A percentile compares a stretch with the other conserved stretches of the same genome.
Conservation (phyloP, 148 eudicot genomes). For the Persicaria maculosa region DNA sequence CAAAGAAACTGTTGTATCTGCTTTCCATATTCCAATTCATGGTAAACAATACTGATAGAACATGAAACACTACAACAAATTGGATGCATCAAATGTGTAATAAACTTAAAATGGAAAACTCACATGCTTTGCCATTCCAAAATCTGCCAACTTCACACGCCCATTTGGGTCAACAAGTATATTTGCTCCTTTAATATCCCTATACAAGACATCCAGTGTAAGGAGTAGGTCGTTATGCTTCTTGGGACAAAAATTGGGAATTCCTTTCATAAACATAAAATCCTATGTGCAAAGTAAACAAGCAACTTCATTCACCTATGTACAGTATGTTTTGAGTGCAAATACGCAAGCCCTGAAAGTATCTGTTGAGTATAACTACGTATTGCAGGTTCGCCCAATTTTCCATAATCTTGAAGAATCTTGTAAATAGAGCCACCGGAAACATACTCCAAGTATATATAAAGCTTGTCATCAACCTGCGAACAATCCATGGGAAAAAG, state of each 20-base stretch:
- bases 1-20: neutral
- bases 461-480: constrained; percentile 83
- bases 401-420: constrained; percentile 94
- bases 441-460: constrained; percentile 93
- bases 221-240: neutral
- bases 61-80: neutral
- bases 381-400: constrained; percentile 78
- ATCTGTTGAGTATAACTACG: constrained; percentile 92
- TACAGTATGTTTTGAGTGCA: constrained; percentile 79
- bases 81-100: neutral
- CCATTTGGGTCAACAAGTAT: constrained; percentile 96
- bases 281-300: neutral
- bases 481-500: neutral
- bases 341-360: constrained; percentile 87
- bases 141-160: constrained; percentile 89
- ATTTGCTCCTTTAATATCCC: constrained; percentile 99
- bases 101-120: constrained; percentile 23
- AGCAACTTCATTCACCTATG: constrained; percentile 54
- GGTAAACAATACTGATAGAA: neutral
- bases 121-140: constrained; percentile 99
- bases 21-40: neutral
- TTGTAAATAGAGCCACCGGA: constrained; percentile 97
- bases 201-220: constrained; percentile 23
- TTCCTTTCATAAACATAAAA: neutral
- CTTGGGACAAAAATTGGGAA: neutral